Percentiles rank a stretch among this genome's conserved stretches.
These are phyloP conservation scores for Candida ascalaphidarum DNA, from an alignment of 805 yeast species.

Conservation along the genomic window DNA sequence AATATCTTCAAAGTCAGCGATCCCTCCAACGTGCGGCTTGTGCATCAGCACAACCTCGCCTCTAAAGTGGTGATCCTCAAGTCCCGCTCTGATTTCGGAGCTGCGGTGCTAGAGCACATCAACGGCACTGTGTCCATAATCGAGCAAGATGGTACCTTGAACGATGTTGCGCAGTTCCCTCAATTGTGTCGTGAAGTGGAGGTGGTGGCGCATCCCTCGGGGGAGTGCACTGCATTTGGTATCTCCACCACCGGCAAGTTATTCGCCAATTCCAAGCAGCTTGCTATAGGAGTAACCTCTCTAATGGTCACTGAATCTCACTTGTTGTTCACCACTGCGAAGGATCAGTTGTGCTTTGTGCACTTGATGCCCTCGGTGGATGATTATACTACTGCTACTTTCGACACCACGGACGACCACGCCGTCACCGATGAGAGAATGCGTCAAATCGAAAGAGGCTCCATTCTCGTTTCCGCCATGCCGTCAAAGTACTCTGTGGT, in stretches of 20 bases:
- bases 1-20: slow-evolving; percentile 41
- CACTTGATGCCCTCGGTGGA: slow-evolving; percentile 45
- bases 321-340: slow-evolving; percentile 80
- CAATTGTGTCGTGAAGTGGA: slow-evolving; percentile 56
- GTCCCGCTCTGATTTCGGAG: slow-evolving; percentile 43
- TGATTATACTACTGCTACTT: slow-evolving; percentile 27
- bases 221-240: slow-evolving; percentile 49
- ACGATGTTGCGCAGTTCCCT: slow-evolving; percentile 47
- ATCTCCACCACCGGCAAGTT: slow-evolving; percentile 69
- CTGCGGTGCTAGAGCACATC: slow-evolving; percentile 50
- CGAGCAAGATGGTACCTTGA: slow-evolving; percentile 16
- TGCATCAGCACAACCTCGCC: slow-evolving; percentile 33
- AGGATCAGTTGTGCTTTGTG: slow-evolving; percentile 71
- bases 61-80: slow-evolving; percentile 50
- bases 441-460: slow-evolving; percentile 87
- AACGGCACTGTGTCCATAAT: slow-evolving; percentile 50
- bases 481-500: slow-evolving; percentile 79
- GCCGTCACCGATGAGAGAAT: slow-evolving; percentile 63
- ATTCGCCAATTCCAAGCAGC: slow-evolving; percentile 48
- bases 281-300: slow-evolving; percentile 77
- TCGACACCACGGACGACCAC: slow-evolving; percentile 12
- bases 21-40: slow-evolving; percentile 29
- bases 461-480: slow-evolving; percentile 69
- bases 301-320: slow-evolving; percentile 63
- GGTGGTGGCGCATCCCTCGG: slow-evolving; percentile 22